phyloP scores from a whole-genome alignment of 116 monocot species.

The Papilionanthe hybrid region DNA sequence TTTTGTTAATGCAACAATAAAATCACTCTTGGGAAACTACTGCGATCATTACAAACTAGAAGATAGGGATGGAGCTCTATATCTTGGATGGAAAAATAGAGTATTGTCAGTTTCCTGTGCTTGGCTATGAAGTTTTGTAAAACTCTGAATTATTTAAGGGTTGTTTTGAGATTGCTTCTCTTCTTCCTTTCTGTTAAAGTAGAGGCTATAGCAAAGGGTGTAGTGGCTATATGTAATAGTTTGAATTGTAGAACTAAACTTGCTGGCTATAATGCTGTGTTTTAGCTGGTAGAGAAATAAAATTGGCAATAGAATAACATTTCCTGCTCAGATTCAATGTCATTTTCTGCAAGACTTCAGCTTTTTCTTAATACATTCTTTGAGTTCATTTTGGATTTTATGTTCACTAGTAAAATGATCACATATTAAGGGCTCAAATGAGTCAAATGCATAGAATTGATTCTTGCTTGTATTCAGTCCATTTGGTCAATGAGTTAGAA shows the following conservation, averaged over 20 bases:
- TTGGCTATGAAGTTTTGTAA: conserved; percentile 23
- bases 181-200: neutral
- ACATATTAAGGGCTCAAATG: no score
- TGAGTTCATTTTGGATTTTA: no score
- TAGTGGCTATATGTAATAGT: neutral
- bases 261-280: neutral
- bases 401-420: no score
- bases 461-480: no score
- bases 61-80: conserved; percentile 45
- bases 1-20: conserved; percentile 40
- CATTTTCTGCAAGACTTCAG: no score
- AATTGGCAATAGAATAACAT: neutral
- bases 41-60: conserved; percentile 30
- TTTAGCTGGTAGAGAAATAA: neutral
- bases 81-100: conserved; percentile 45
- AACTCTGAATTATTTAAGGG: neutral
- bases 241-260: no score
- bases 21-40: conserved; percentile 29
- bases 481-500: no score
- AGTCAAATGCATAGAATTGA: no score
- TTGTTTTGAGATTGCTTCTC: neutral
- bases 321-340: no score
- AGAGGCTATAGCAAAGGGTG: neutral
- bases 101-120: conserved; percentile 39
- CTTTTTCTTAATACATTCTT: no score